These are phyloP conservation scores for Petrea volubilis DNA, from an alignment of 257 asterid genomes.

Conservation along the genomic window DNA sequence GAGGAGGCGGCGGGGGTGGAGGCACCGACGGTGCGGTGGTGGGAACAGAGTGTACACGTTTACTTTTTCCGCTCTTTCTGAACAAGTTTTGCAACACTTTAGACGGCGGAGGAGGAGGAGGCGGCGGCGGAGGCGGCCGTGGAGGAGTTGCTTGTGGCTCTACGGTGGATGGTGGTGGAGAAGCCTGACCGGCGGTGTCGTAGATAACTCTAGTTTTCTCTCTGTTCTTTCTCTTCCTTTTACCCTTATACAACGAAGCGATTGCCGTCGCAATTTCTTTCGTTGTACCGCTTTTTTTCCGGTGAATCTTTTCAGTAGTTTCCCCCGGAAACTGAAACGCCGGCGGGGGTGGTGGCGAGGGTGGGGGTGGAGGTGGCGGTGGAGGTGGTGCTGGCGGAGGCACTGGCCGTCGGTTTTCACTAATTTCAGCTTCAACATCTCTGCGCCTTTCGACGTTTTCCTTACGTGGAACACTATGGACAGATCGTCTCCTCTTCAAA, in stretches of 20 bases:
- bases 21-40: constrained; percentile 45
- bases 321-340: constrained; percentile 27
- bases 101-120: constrained; percentile 63
- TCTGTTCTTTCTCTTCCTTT: constrained; percentile 61
- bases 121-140: constrained; percentile 50
- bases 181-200: constrained; percentile 41
- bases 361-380: constrained; percentile 35
- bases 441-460: constrained; percentile 34
- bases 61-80: constrained; percentile 62
- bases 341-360: constrained; percentile 13
- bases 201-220: constrained; percentile 44
- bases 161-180: constrained; percentile 37
- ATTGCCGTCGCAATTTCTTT: constrained; percentile 72
- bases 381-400: constrained; percentile 39
- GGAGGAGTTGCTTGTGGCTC: constrained; percentile 46
- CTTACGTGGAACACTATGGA: constrained; percentile 47
- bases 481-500: constrained; percentile 51
- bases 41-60: constrained; percentile 65
- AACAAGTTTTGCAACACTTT: constrained; percentile 62
- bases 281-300: constrained; percentile 63
- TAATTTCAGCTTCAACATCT: constrained; percentile 29
- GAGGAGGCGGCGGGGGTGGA: constrained; percentile 69
- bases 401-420: constrained; percentile 21
- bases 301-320: constrained; percentile 27
- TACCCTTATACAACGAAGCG: constrained; percentile 57